phyloP scores from a whole-genome alignment of 1,284 basidiomycete genomes.

The Sutorius eximius region DNA sequence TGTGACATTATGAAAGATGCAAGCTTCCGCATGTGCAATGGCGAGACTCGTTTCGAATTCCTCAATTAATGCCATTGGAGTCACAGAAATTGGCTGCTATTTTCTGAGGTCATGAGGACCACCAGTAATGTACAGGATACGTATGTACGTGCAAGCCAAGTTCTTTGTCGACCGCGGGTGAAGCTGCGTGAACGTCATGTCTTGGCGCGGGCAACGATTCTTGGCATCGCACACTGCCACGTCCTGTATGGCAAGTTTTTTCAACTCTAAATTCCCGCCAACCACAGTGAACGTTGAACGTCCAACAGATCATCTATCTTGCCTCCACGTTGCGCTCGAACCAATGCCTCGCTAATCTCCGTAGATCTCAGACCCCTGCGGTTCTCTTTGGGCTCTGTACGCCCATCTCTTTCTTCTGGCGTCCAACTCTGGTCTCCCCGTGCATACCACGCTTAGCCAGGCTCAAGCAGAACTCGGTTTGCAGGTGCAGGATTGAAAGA shows the following conservation, averaged over 20 bases:
- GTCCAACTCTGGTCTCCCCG: slow-evolving; percentile 57
- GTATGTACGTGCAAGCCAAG: neutral
- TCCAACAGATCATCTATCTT: slow-evolving; percentile 58
- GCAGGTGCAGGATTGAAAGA: slow-evolving; percentile 57
- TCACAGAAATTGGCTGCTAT: neutral
- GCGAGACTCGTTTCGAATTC: neutral
- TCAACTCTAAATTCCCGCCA: slow-evolving; percentile 48
- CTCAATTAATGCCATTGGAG: slow-evolving; percentile 3
- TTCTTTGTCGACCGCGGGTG: neutral
- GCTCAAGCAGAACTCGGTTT: slow-evolving; percentile 60
- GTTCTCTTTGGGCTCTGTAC: slow-evolving; percentile 75
- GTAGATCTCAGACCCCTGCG: slow-evolving; percentile 78
- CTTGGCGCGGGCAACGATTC: no score
- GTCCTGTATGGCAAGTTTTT: slow-evolving; percentile 49
- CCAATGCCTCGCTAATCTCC: slow-evolving; percentile 73
- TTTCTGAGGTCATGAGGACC: neutral
- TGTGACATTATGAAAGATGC: no score
- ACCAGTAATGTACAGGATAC: neutral
- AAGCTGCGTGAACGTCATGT: no score
- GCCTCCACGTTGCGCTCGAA: slow-evolving; percentile 70
- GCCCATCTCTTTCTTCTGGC: slow-evolving; percentile 67
- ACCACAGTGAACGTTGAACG: slow-evolving; percentile 51
- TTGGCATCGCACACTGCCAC: slow-evolving; percentile 24
- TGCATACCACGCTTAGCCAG: slow-evolving; percentile 62
- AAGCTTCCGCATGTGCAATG: slow-evolving; percentile 23